phyloP scores from a whole-genome alignment of 2,329 filamentous ascomycete species.

The Tolypocladium capitatum region DNA sequence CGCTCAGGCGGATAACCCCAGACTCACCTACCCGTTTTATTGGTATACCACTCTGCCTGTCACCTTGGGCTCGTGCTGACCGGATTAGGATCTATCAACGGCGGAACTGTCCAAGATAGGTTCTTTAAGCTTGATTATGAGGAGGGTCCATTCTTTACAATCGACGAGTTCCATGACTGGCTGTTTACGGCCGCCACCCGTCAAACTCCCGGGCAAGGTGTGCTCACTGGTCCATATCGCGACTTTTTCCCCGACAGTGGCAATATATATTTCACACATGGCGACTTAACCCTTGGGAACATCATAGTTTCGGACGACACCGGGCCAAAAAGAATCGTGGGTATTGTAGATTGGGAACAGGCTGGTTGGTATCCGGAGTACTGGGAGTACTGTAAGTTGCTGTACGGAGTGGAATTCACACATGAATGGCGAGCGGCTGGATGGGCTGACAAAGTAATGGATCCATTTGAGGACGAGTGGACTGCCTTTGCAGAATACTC shows the following conservation, averaged over 20 bases:
- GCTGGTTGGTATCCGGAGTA: constrained; percentile 17
- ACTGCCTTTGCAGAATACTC: constrained; percentile 6
- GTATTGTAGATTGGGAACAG: neutral
- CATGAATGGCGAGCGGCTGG: constrained; percentile 9
- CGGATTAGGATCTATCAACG: constrained; percentile 11
- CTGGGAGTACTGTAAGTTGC: constrained; percentile 16
- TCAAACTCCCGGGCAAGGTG: constrained; percentile 4
- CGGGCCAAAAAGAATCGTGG: neutral
- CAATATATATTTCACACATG: constrained; percentile 11
- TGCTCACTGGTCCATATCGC: constrained; percentile 3
- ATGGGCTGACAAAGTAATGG: constrained; percentile 9
- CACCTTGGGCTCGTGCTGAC: no score
- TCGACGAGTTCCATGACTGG: constrained; percentile 11
- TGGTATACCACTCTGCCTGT: no score
- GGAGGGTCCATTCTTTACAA: constrained; percentile 6
- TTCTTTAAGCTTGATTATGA: constrained; percentile 10
- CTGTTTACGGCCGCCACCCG: constrained; percentile 9
- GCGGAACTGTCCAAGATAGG: constrained; percentile 9
- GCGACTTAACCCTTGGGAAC: constrained; percentile 7
- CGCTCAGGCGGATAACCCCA: neutral
- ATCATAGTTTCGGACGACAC: neutral
- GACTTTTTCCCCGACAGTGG: constrained; percentile 8
- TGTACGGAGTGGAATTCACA: constrained; percentile 5
- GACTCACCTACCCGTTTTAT: constrained; percentile 3
- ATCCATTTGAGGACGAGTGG: constrained; percentile 5